These are phyloP conservation scores for Citrullus amarus DNA, from an alignment of 306 rosid species.

Conservation along the genomic window DNA sequence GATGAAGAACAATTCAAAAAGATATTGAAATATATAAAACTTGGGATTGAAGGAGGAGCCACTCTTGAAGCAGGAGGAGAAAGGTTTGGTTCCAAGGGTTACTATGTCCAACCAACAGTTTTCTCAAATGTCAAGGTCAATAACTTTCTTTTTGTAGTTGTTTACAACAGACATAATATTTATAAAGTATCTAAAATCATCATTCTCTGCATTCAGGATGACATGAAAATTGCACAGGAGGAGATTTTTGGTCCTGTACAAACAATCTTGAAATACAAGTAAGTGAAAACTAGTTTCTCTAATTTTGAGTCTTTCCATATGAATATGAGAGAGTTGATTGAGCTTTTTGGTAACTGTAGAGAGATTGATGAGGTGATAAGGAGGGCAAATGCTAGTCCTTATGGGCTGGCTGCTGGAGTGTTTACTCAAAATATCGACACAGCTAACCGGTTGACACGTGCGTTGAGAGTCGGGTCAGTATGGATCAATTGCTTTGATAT, in stretches of 20 bases:
- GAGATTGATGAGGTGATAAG: slow-evolving; percentile 55
- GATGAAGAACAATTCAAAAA: slow-evolving; percentile 70
- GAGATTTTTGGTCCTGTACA: slow-evolving; percentile 97
- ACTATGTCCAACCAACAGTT: slow-evolving; percentile 73
- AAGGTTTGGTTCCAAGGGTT: slow-evolving; percentile 59
- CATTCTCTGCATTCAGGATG: slow-evolving; percentile 39
- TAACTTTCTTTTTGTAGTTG: not conserved
- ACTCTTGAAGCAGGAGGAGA: slow-evolving; percentile 85
- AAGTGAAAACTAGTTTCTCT: slow-evolving; percentile 15
- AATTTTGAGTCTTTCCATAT: not conserved
- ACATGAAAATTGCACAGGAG: slow-evolving; percentile 68
- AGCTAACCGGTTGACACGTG: slow-evolving; percentile 60
- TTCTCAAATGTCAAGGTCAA: slow-evolving; percentile 70
- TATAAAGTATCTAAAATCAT: not conserved
- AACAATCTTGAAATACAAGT: slow-evolving; percentile 74
- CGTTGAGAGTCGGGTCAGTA: slow-evolving; percentile 64
- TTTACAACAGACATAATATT: too few relatives aligned
- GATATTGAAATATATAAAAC: slow-evolving; percentile 52
- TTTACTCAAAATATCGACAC: slow-evolving; percentile 61
- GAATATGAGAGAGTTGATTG: not conserved
- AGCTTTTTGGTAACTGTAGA: slow-evolving; percentile 24
- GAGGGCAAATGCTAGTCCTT: slow-evolving; percentile 54
- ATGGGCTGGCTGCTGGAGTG: slow-evolving; percentile 88
- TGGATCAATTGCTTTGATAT: slow-evolving; percentile 73
- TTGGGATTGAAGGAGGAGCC: slow-evolving; percentile 70